Evolutionary conservation across 2,329 filamentous ascomycete genomes (phyloP).

Genomic region (Botrytis fragariae): DNA sequence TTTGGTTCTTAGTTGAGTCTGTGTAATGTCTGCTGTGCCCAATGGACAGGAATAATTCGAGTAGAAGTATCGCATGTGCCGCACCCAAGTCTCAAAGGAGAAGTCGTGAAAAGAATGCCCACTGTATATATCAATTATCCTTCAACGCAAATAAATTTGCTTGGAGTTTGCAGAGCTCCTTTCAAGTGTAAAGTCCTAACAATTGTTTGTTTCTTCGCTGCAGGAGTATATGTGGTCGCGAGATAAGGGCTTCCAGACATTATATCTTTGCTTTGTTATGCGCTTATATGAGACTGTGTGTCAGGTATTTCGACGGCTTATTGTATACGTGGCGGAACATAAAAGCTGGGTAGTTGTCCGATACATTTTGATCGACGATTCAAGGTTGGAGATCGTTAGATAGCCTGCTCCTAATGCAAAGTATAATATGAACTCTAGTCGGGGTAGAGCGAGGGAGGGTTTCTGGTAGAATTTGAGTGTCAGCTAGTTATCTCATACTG

Average conservation of each 20-base stretch:
- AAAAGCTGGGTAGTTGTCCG: neutral
- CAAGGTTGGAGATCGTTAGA: neutral
- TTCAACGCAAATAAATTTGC: neutral
- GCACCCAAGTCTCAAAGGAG: neutral
- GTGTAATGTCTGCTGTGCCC: neutral
- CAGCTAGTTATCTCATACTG: neutral
- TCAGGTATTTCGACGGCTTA: neutral
- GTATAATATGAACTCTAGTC: neutral
- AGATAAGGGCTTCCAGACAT: neutral
- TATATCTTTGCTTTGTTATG: neutral
- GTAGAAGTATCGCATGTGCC: neutral
- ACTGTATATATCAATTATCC: neutral
- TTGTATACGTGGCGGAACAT: neutral
- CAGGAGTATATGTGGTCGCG: neutral
- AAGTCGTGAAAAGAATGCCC: too few relatives aligned
- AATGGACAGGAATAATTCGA: neutral
- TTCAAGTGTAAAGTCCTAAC: neutral
- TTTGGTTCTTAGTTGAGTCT: neutral
- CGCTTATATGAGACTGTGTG: neutral
- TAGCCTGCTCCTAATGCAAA: neutral
- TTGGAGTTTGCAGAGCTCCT: neutral
- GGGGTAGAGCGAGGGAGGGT: neutral
- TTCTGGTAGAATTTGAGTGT: neutral
- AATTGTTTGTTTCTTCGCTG: neutral
- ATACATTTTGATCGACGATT: neutral